Conservation (phyloP, 2,329 filamentous ascomycete genomes). For the Penicillium sp. region DNA sequence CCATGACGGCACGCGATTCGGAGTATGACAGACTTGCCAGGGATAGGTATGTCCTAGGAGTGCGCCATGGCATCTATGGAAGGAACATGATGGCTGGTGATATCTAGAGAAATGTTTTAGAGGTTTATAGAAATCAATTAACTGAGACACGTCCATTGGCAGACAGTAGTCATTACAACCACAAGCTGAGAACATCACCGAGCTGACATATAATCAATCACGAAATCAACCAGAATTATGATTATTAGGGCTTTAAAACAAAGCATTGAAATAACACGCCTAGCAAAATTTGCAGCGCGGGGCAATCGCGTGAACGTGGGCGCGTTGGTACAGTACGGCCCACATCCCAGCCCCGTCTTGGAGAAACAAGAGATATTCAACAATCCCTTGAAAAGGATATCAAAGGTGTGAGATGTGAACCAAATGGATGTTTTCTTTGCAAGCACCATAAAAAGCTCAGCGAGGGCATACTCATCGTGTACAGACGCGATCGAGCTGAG, state of each 20-base stretch:
- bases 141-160: too few species aligned
- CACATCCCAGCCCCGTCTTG: background rate
- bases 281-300: constrained; percentile 8
- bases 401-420: too few species aligned
- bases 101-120: too few species aligned
- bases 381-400: too few species aligned
- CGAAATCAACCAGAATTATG: too few species aligned
- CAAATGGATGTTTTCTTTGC: too few species aligned
- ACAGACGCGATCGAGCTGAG: background rate
- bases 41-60: constrained; percentile 2
- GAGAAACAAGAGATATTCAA: background rate
- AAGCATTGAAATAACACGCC: constrained; percentile 1
- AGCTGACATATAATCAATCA: background rate
- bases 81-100: background rate
- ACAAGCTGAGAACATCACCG: background rate
- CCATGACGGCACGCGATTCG: constrained; percentile 15
- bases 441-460: too few species aligned
- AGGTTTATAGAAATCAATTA: too few species aligned
- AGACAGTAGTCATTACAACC: background rate
- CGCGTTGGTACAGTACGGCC: constrained; percentile 3
- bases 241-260: too few species aligned
- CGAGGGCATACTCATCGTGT: background rate
- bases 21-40: constrained; percentile 12
- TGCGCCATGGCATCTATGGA: constrained; percentile 3
- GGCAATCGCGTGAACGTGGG: background rate